Evolutionary conservation across 805 yeast species (phyloP), one percentile per base, ranked within the genome.

Genomic region (Teunomyces gatunensis): DNA sequence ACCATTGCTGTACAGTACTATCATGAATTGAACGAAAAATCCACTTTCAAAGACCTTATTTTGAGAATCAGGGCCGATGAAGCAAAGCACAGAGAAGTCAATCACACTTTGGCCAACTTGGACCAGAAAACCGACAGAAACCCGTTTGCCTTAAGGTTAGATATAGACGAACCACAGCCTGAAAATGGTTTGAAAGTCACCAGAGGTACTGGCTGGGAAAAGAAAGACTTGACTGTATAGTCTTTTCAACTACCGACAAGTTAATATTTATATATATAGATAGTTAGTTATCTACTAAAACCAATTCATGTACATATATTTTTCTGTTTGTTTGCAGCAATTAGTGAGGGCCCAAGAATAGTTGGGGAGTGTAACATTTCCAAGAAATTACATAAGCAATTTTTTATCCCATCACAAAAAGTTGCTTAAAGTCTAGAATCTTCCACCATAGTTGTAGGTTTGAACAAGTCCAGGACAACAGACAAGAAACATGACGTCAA

Each of bases 71-170:
- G 90, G 52, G 91, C 91, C 1, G 91, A 85, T 58, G 91, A 85
- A 63, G 84, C 89, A 35, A 85, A 85, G 61, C 90, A 85, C 60
- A 75, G 91, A 63, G 91, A 85, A 58, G 90, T 85, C 25, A 85
- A 85, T 65, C 91, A 85, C 57, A 85, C 90, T 0, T 75, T 84
- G 58, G 90, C 87, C 11, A 84, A 84, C 56, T 73, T 85, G 55
- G 61, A 72, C 46, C 80, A 73, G 52, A 62, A 64, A 27, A 44
- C 41, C 1, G 89, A 85, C 60, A 74, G 89, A 56, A 85, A 85
- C 58, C 91, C 91, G 11, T 85, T 80, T 63, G 89, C 75, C 5
- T 56, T 70, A 54, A 47, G 79, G 33, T 64, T 71, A 28, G 64
- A 74, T 17, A 60, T 60, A 10, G 59, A 57, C 15, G 51, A 59